phyloP scores from a whole-genome alignment of 768 basidiomycete species.

The Suillus lakei region DNA sequence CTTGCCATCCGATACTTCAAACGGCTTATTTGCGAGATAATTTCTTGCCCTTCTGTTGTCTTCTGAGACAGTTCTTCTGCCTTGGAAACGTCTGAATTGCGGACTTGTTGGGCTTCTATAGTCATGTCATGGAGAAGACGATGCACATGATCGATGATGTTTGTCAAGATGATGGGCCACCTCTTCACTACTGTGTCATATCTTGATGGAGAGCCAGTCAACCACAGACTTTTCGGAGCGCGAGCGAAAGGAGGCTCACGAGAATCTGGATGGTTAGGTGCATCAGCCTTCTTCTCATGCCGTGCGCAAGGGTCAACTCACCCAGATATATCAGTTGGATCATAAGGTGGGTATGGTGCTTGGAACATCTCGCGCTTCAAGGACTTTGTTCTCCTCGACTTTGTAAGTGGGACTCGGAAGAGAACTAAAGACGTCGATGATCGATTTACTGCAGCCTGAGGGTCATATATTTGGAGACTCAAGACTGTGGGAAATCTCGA shows the following conservation, averaged over 20 bases:
- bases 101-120: conserved; percentile 37
- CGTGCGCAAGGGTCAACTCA: conserved; percentile 35
- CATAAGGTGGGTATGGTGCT: conserved; percentile 70
- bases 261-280: conserved; percentile 53
- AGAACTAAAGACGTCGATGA: not conserved
- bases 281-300: conserved; percentile 2
- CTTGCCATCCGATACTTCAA: conserved; percentile 91
- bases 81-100: conserved; percentile 17
- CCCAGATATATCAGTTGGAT: conserved; percentile 73
- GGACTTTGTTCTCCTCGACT: not conserved
- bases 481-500: not conserved
- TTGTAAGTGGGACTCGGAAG: too few relatives aligned
- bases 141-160: conserved; percentile 76
- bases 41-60: conserved; percentile 74
- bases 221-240: not conserved
- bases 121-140: conserved; percentile 68
- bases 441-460: too few relatives aligned
- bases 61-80: conserved; percentile 41
- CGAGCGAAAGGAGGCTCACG: conserved; percentile 46
- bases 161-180: conserved; percentile 87
- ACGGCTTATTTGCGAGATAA: conserved; percentile 75
- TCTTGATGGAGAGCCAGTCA: conserved; percentile 38
- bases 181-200: conserved; percentile 80
- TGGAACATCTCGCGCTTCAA: conserved; percentile 39
- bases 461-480: too few relatives aligned